A percentile compares a stretch with the other conserved stretches of the same genome.
Conservation (phyloP, 345 rosid genomes). For the Ceriops decandra region DNA sequence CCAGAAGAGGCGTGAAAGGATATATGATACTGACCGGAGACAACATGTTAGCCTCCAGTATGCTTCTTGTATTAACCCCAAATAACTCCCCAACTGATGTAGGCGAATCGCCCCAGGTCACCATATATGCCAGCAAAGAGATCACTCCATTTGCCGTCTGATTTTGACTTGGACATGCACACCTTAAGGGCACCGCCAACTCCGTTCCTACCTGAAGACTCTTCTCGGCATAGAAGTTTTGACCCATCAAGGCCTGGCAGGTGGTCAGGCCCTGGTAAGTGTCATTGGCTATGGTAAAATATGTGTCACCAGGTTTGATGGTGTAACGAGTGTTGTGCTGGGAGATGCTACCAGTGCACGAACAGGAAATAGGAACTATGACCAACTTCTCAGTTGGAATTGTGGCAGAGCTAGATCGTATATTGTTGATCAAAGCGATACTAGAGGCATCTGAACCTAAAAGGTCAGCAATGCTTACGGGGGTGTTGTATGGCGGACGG, state of each 20-base stretch:
- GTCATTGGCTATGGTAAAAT: constrained; percentile 14
- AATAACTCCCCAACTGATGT: constrained; percentile 2
- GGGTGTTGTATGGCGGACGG: constrained; percentile 6
- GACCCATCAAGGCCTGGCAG: constrained; percentile 24
- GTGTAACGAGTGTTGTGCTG: constrained; percentile 20
- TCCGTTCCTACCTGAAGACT: neutral
- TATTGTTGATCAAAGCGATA: constrained; percentile 22
- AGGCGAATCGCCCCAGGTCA: constrained; percentile 8
- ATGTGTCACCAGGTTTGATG: neutral
- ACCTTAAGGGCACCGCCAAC: constrained; percentile 17
- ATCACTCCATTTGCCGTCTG: constrained; percentile 18
- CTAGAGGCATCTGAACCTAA: constrained; percentile 24
- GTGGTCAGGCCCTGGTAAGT: constrained; percentile 32
- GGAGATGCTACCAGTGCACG: constrained; percentile 23
- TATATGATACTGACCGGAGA: neutral
- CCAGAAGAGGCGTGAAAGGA: constrained; percentile 25
- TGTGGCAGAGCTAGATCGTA: neutral
- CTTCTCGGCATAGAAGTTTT: neutral
- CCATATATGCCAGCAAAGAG: constrained; percentile 20
- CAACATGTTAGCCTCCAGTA: constrained; percentile 22
- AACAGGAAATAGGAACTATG: constrained; percentile 33
- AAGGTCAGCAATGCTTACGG: constrained; percentile 25
- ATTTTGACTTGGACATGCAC: constrained; percentile 29
- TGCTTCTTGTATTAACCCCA: constrained; percentile 5
- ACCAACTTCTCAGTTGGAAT: constrained; percentile 3